Base-by-base conservation (phyloP, 371 early-diverging fungal genomes). In the Polyrhizophydium stewartii region DNA sequence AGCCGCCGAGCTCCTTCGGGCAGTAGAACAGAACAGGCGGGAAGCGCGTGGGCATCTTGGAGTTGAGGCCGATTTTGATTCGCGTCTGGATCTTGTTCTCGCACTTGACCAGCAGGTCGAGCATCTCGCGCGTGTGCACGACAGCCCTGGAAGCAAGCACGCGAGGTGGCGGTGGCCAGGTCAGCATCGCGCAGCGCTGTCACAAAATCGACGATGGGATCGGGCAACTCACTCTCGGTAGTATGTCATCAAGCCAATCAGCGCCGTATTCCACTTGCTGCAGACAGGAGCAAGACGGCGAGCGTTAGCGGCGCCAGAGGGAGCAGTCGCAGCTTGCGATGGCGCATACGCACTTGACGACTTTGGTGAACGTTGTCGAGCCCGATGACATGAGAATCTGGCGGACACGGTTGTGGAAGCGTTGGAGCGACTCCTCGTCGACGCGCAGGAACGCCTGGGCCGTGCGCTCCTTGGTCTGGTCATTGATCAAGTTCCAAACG, bases 61-160 rank as follows among this genome's bases (percentile, higher is more conserved):
- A 92, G 80, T 99, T 99, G 65, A 99, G 87, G 67, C 97, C 97
- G 75, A 94, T 94, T 88, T 98, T 99, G 76, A 99, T 90, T 78
- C 96, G 89, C n/a, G 95, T 93, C 75, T 97, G 96, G 55, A 99
- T 93, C 84, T 95, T 97, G 77, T 93, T 94, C 75, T 99, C 99
- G 65, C 88, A 88, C 77, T 94, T 94, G 72, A 96, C 93, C 41
- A 98, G 82, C 61, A 96, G 82, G 76, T 98, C 97, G 47, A 98
- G 82, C 58, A 97, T 77, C 74, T 97, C 99, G 32, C 94, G 89
- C 0, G 97, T 97, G 66, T 97, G 95, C 1, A 96, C 90, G 28
- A 97, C 96, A 16, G 97, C 97, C 73, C n/a, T n/a, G n/a, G n/a
- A n/a, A n/a, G n/a, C n/a, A n/a, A n/a, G n/a, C n/a, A n/a, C n/a